Base-by-base conservation (phyloP, 2,329 filamentous ascomycete species). In the Elsinoe australis region DNA sequence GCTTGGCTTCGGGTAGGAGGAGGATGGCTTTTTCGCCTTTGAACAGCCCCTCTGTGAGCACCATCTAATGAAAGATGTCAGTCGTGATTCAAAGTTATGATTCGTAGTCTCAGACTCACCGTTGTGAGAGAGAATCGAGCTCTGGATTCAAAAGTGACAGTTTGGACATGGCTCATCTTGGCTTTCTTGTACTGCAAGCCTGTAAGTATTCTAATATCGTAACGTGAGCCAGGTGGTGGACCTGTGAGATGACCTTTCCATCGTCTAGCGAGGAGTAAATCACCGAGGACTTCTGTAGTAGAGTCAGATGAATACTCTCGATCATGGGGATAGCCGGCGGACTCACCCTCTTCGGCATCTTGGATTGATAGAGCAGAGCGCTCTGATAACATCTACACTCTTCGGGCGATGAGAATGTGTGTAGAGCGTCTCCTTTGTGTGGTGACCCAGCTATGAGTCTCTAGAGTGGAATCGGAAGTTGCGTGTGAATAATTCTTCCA, bases 21-120 rank as follows among this genome's bases (percentile, higher is more conserved):
- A 56, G 48, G 3, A 59, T 18, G 22, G 53, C 22, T 12, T 51
- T 42, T 24, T 49, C 50, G 12, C 56, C 56, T 31, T 54, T 52
- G 28, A 52, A 45, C 2, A 32, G 32, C 3, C 56, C 56, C 18
- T 54, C 52, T 9, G 49, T 52, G 12, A 57, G 14, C 6, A 41
- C 34, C 31, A 56, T 48, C 49, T 56, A 31, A 12, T 9, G 19
- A 18, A 38, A 8, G n/a, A 18, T 7, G 14, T 22, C 14, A 47
- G 44, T 26, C 14, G 18, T 18, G 9, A 24, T 21, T 10, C 8
- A 4, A n/a, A 29, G 5, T n/a, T 9, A 35, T 14, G 17, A 18
- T 6, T 5, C 15, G 18, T 32, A 5, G 6, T 17, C n/a, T n/a
- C n/a, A n/a, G 26, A 35, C 44, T 3, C 18, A 47, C 44, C 7